Base-by-base conservation (phyloP, 108 stramenopile genomes). In the Chaetoceros muelleri region DNA sequence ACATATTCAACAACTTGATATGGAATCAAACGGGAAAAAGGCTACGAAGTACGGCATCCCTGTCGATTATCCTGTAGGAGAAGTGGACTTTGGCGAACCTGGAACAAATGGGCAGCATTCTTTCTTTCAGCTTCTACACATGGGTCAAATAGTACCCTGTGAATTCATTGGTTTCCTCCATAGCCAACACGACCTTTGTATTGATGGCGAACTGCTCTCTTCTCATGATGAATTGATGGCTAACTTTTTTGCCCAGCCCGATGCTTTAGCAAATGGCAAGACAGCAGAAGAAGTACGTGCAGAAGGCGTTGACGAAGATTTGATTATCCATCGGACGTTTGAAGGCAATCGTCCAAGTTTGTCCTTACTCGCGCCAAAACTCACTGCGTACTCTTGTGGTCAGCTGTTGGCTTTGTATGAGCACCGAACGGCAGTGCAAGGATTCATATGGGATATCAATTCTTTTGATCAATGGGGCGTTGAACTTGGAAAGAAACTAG, bases 391-490 rank as follows among this genome's bases (percentile, higher is more conserved):
- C 63, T 73, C 90, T 30, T 75, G 78, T 44, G 98, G 98, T 7
- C 97, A 97, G 71, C 78, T 99, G 20, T 72, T 99, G 19, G 78
- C 95, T 3, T 77, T 97, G 31, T 99, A 98, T 70, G 98, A 99
- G 68, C 96, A 99, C 73, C 72, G 96, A 60, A 95, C 94, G 13
- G 95, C 96, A 16, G 97, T 98, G n/a, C 96, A 99, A 75, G 98
- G 98, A 2, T 98, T 98, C 63, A 84, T 99, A 27, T 99, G 98
- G 98, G 95, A 94, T 65, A 74, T 99, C 46, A 96, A 98, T 62
- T 92, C 90, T n/a, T 99, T 98, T 61, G 98, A 99, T 72, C 98
- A 99, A 69, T 99, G 95, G 95, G 98, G 98, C 23, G 98, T 99
- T 8, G 95, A 99, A 71, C 90, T 99, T 10, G 98, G 98, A 34